phyloP scores from a whole-genome alignment of 768 basidiomycete species.

The Mycena capillaripes region DNA sequence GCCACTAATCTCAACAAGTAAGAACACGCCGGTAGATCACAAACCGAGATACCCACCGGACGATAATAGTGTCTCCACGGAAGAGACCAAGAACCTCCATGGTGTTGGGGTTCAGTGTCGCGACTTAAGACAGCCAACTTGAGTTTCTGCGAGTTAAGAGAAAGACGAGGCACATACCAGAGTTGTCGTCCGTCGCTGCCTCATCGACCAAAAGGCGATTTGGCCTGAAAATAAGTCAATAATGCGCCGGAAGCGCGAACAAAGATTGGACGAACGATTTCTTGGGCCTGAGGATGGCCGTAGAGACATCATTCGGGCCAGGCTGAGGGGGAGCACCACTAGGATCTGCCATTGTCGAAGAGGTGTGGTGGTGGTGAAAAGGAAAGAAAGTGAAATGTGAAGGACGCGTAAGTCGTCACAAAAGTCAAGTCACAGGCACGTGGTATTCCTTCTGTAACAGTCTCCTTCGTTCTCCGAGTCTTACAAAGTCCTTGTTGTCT shows the following conservation, averaged over 20 bases:
- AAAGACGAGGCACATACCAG: slow-evolving; percentile 65
- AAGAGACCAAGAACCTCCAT: slow-evolving; percentile 96
- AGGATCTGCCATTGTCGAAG: slow-evolving; percentile 75
- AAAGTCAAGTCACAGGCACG: background rate
- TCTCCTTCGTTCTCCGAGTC: background rate
- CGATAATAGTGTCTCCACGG: slow-evolving; percentile 96
- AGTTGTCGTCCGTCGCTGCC: slow-evolving; percentile 94
- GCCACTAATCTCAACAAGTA: slow-evolving; percentile 65
- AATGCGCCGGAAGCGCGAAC: slow-evolving; percentile 32
- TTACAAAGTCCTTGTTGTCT: background rate
- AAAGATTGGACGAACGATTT: slow-evolving; percentile 84
- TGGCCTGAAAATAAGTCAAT: slow-evolving; percentile 67
- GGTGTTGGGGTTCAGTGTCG: slow-evolving; percentile 94
- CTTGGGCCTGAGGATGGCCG: slow-evolving; percentile 96
- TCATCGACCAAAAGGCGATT: slow-evolving; percentile 99
- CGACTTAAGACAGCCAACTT: slow-evolving; percentile 68
- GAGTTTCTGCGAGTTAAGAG: slow-evolving; percentile 14
- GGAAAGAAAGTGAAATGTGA: background rate
- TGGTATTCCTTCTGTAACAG: background rate
- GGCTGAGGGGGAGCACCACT: slow-evolving; percentile 87
- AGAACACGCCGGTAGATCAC: background rate
- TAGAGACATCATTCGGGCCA: slow-evolving; percentile 91
- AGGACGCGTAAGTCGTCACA: slow-evolving; percentile 55
- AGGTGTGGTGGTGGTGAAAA: slow-evolving; percentile 11
- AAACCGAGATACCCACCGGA: slow-evolving; percentile 69